Conservation (phyloP, 116 monocot species). For the Phalaenopsis hybrid region DNA sequence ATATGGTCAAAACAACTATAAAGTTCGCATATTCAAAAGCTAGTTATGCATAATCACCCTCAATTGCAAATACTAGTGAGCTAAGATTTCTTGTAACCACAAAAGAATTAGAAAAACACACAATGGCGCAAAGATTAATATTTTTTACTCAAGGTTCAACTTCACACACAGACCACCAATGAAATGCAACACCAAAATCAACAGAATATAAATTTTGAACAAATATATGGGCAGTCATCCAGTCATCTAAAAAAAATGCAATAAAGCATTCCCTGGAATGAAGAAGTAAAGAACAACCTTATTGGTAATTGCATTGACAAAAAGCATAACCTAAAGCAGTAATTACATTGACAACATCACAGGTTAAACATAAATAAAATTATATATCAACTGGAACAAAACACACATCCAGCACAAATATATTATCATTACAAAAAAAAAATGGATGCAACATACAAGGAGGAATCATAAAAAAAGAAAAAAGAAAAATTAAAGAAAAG, state of each 20-base stretch:
- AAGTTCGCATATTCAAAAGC: neutral
- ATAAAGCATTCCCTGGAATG: neutral
- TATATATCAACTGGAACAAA: too few species aligned
- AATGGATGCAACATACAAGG: neutral
- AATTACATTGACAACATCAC: neutral
- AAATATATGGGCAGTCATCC: neutral
- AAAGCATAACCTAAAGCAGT: neutral
- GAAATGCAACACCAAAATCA: neutral
- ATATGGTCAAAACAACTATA: neutral
- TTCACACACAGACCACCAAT: neutral
- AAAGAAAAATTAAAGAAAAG: too few species aligned
- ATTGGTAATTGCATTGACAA: neutral
- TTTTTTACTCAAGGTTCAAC: neutral
- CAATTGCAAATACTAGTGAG: neutral
- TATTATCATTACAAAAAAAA: neutral
- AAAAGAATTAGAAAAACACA: neutral
- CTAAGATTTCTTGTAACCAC: neutral
- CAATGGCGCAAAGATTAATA: constrained; percentile 5
- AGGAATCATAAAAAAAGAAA: neutral
- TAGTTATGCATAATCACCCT: neutral
- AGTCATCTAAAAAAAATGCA: neutral
- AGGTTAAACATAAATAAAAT: neutral
- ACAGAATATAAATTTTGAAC: neutral
- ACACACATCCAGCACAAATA: neutral
- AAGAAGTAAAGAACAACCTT: neutral